Conservation (phyloP, 176 grass and related monocot genomes). For the Paspalum vaginatum region DNA sequence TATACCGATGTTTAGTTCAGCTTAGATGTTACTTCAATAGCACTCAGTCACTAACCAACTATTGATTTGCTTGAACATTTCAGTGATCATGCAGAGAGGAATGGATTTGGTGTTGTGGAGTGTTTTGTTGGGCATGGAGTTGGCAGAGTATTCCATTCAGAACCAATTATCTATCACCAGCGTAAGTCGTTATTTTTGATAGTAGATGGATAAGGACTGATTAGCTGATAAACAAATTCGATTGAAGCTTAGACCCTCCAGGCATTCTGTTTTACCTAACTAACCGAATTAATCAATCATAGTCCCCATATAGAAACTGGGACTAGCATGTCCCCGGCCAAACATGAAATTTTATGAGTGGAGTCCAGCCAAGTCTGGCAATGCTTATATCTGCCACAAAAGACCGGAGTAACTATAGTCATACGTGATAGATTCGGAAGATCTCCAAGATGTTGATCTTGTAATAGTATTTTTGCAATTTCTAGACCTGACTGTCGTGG, state of each 20-base stretch:
- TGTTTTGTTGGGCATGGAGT: conserved; percentile 91
- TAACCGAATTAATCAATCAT: background rate
- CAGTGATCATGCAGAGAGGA: conserved; percentile 82
- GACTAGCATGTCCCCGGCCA: background rate
- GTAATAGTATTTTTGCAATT: background rate
- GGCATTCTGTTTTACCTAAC: background rate
- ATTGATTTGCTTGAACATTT: conserved; percentile 33
- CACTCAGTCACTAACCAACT: background rate
- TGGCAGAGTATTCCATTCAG: conserved; percentile 81
- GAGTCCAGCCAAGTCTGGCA: background rate
- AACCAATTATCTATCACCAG: conserved; percentile 87
- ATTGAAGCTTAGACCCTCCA: background rate
- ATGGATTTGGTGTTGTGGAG: conserved; percentile 74
- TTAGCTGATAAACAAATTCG: background rate
- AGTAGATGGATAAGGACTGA: background rate
- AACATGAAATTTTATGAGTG: background rate
- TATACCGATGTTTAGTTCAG: background rate
- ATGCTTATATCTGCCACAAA: background rate
- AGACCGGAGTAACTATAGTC: background rate
- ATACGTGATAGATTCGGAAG: background rate
- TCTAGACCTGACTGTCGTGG: background rate
- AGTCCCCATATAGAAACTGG: background rate
- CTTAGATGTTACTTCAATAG: background rate
- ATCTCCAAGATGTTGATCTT: background rate
- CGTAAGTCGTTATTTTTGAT: conserved; percentile 52